Percentiles rank a stretch among this genome's conserved stretches.
phyloP scores from a whole-genome alignment of 1,284 basidiomycete genomes.

The Moesziomyces aphidis region DNA sequence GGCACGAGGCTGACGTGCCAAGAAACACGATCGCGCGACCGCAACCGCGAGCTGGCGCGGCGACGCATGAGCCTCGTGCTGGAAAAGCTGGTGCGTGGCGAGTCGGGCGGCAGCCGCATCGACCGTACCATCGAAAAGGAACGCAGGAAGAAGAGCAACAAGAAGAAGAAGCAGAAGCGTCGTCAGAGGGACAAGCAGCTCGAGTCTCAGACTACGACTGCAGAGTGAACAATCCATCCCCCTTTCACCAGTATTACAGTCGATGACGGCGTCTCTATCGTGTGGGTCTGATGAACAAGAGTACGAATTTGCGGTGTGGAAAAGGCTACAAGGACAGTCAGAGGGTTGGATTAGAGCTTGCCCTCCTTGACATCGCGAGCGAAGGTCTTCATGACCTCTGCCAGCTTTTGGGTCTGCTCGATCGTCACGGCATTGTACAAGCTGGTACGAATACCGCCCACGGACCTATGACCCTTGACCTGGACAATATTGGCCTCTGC shows the following conservation, averaged over 20 bases:
- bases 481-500: slow-evolving; percentile 54
- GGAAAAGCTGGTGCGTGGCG: slow-evolving; percentile 49
- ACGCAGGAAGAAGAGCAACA: slow-evolving; percentile 48
- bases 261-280: too few relatives aligned
- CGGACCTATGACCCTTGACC: slow-evolving; percentile 59
- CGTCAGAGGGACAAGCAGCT: slow-evolving; percentile 20
- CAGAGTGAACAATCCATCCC: background rate
- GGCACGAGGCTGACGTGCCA: slow-evolving; percentile 60
- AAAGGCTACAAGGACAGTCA: background rate
- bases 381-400: slow-evolving; percentile 71
- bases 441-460: slow-evolving; percentile 81
- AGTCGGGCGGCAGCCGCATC: slow-evolving; percentile 39
- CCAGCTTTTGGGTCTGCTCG: slow-evolving; percentile 74
- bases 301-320: too few relatives aligned
- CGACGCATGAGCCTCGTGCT: slow-evolving; percentile 53
- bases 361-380: slow-evolving; percentile 37
- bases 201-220: background rate
- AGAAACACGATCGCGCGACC: slow-evolving; percentile 53
- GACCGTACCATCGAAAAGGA: slow-evolving; percentile 52
- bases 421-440: slow-evolving; percentile 95
- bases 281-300: too few relatives aligned
- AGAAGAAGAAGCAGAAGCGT: slow-evolving; percentile 58
- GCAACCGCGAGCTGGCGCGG: slow-evolving; percentile 57
- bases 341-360: slow-evolving; percentile 11
- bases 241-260: background rate